Percentiles rank a stretch among this genome's conserved stretches.
Conservation (phyloP, 202 grass and related monocot genomes). For the Miscanthus sacchariflorus region DNA sequence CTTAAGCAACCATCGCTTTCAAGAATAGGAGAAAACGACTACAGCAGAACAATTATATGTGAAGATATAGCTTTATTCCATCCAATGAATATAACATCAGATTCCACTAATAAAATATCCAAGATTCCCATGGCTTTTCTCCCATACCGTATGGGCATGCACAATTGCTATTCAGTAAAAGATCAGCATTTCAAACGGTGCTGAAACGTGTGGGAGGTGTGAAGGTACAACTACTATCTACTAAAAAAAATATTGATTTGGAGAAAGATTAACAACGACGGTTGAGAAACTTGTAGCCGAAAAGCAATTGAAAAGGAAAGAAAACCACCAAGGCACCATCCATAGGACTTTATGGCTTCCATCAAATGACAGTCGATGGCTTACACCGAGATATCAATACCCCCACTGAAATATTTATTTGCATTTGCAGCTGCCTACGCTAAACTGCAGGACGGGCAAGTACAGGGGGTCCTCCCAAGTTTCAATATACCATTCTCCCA, state of each 20-base stretch:
- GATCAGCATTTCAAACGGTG: conserved; percentile 29
- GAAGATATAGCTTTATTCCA: conserved; percentile 52
- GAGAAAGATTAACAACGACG: conserved; percentile 54
- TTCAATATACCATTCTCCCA: conserved; percentile 45
- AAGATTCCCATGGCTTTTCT: conserved; percentile 51
- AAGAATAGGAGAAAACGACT: conserved; percentile 59
- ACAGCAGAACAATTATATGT: conserved; percentile 46
- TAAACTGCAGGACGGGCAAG: conserved; percentile 43
- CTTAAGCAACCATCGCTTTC: conserved; percentile 68
- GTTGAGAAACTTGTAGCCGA: conserved; percentile 61
- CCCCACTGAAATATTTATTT: conserved; percentile 47
- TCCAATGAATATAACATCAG: conserved; percentile 56
- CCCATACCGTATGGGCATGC: conserved; percentile 31
- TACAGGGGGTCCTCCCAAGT: conserved; percentile 48
- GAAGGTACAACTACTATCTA: conserved; percentile 60
- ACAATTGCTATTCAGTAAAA: conserved; percentile 52
- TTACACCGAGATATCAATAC: conserved; percentile 50
- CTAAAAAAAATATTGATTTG: conserved; percentile 34
- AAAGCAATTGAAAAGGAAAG: conserved; percentile 71
- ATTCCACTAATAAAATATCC: conserved; percentile 49
- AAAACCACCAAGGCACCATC: conserved; percentile 66
- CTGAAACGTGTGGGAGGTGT: conserved; percentile 48
- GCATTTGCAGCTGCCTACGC: conserved; percentile 35
- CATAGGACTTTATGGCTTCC: conserved; percentile 72
- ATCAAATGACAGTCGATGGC: conserved; percentile 57